These are phyloP conservation scores for Glycine tomentella DNA, from an alignment of 306 rosid species.

Conservation along the genomic window DNA sequence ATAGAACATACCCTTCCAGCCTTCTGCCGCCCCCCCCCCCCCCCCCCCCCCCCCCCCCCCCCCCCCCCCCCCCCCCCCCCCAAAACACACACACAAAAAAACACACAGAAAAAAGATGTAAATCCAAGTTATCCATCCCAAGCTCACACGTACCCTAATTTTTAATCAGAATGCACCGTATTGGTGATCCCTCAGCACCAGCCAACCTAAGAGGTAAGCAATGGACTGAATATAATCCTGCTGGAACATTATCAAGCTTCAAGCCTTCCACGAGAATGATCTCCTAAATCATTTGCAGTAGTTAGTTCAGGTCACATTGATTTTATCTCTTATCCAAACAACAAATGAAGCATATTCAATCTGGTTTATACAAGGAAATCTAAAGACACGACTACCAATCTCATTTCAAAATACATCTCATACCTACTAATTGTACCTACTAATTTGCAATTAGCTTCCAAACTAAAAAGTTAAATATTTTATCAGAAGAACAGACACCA, in stretches of 20 bases:
- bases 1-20: too few relatives aligned
- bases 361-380: constrained; percentile 30
- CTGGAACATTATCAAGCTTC: constrained; percentile 75
- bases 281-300: constrained; percentile 61
- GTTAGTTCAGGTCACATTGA: constrained; percentile 38
- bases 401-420: too few relatives aligned
- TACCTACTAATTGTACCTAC: too few relatives aligned
- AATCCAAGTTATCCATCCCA: background rate
- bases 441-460: too few relatives aligned
- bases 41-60: too few relatives aligned
- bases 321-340: constrained; percentile 14
- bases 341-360: constrained; percentile 11
- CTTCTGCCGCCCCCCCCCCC: too few relatives aligned
- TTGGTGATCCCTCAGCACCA: constrained; percentile 96
- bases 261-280: constrained; percentile 88
- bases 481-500: constrained; percentile 21
- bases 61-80: too few relatives aligned
- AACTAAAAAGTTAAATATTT: background rate
- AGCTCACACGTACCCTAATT: constrained; percentile 38
- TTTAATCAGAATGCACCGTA: constrained; percentile 85
- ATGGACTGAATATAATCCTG: constrained; percentile 76
- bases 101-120: too few relatives aligned
- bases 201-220: constrained; percentile 89
- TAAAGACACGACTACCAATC: constrained; percentile 28
- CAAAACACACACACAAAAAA: background rate